Base-by-base conservation (phyloP, 768 basidiomycete genomes). In the Trametes cubensis region DNA sequence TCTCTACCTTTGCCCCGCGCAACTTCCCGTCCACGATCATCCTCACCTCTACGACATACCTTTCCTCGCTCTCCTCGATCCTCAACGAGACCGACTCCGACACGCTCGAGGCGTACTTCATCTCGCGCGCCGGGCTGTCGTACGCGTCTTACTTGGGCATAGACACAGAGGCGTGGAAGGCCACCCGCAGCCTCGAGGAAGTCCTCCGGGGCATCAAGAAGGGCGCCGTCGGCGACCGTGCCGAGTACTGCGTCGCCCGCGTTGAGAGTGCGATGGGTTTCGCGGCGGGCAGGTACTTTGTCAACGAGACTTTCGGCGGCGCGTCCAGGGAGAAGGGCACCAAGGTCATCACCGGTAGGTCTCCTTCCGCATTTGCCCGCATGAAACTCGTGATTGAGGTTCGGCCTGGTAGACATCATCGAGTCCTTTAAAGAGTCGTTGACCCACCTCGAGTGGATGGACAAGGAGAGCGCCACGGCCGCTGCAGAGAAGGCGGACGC, bases 401-500 rank as follows among this genome's bases (percentile, higher is more conserved):
- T 25, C 20, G 45, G 5, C 14, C 13, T 6, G 45, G 34, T 21
- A 87, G 89, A 89, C 58, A 90, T 97, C 65, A 84, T 98, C 55
- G 74, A 84, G 23, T 81, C 94, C 0, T 98, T 98, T 80, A 88
- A 94, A 71, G 75, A 75, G 18, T 92, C 92, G 4, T 78, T 99
- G 20, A 74, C 80, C 4, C 72, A 83, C 55, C 81, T 97, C 53
- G 82, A 87, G 20, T 99, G 97, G 97, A 94, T 99, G 90, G 97
- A 98, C 71, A 75, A 86, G 49, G 75, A 85, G 65, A 93, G 93
- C 3, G 87, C 92, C 13, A 77, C 79, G 42, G 92, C 87, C 58
- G 97, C 97, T 5, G 85, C 87, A 15, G 84, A 88, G 70, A 98
- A 98, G 82, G 93, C 92, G 15, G 83, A 89, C 70, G 85, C 86